Evolutionary conservation across 306 rosid species (phyloP), one percentile per base, ranked within the genome.

Genomic region (Castanea crenata): DNA sequence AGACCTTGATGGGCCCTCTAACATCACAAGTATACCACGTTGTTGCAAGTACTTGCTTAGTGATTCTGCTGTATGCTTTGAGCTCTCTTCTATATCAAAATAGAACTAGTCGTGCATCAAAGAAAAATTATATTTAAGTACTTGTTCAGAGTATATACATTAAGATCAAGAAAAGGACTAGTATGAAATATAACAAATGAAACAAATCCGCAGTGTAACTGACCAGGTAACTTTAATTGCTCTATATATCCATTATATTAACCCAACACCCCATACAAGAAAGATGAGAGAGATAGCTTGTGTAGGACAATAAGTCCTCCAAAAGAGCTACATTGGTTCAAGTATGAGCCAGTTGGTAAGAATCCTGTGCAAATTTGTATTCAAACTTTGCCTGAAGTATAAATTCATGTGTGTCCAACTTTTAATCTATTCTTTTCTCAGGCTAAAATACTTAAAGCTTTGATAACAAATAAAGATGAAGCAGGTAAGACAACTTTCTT

Each of bases 1-100:
- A 71, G 35, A 94, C 98, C 98, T 94, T 79, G 92, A 76, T 44
- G 89, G 68, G 83, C 82, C 78, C 74, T 73, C 91, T 46, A 4
- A 80, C 91, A 92, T 73, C 70, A 88, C 20, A 65, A 84, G 91
- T 72, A 92, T 79, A 29, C 94, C 94, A 34, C 85, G 87, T 41
- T 88, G 90, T 87, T 83, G 88, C 83, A 92, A 41, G 69, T 85
- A 82, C 81, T 89, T 87, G 81, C 74, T 19, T 32, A 94, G 72
- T 82, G 83, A 87, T 76, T 79, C 97, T 23, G 89, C 85, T 46
- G 84, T 82, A 61, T 84, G 81, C 8, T 54, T 74, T 59, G 90
- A 74, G 57, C 89, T 84, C 68, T 89, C 94, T 77, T 76, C 88
- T 73, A 94, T 71, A 7, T 89, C 84, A 38, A 94, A 44, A 71